A percentile compares a stretch with the other conserved stretches of the same genome.
phyloP scores from a whole-genome alignment of 108 stramenopile genomes.

The Asterionellopsis glacialis region DNA sequence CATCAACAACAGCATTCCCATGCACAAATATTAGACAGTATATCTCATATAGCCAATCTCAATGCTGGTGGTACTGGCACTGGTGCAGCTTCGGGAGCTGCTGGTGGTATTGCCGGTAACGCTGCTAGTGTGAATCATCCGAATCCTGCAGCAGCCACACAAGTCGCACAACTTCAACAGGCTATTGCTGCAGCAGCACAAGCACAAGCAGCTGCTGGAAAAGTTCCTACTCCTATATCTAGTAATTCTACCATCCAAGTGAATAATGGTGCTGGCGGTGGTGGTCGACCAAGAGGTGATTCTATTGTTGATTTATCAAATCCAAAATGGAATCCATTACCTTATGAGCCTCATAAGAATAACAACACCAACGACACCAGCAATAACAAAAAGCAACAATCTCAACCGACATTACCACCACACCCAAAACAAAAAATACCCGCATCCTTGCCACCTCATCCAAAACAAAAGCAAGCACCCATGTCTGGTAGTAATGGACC shows the following conservation, averaged over 20 bases:
- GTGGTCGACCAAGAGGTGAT: background rate
- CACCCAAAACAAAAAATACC: background rate
- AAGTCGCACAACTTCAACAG: too few relatives aligned
- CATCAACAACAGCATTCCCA: constrained; percentile 4
- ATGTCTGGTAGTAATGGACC: constrained; percentile 6
- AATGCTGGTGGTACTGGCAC: background rate
- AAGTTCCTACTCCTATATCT: too few relatives aligned
- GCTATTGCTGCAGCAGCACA: too few relatives aligned
- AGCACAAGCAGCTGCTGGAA: too few relatives aligned
- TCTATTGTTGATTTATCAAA: constrained; percentile 3
- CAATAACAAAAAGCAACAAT: background rate
- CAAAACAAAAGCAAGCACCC: constrained; percentile 72
- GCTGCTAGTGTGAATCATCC: background rate
- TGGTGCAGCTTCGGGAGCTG: background rate
- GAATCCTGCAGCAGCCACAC: too few relatives aligned
- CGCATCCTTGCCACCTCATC: constrained; percentile 76
- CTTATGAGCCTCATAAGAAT: constrained; percentile 20
- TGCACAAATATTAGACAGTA: too few relatives aligned
- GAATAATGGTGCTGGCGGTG: too few relatives aligned
- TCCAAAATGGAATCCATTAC: constrained; percentile 25
- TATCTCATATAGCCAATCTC: background rate
- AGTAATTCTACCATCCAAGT: too few relatives aligned
- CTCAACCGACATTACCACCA: background rate
- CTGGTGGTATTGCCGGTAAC: background rate
- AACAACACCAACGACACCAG: background rate